A percentile compares a stretch with the other conserved stretches of the same genome.
Conservation (phyloP, 2,329 filamentous ascomycete genomes). For the Cladophialophora chaetospira region DNA sequence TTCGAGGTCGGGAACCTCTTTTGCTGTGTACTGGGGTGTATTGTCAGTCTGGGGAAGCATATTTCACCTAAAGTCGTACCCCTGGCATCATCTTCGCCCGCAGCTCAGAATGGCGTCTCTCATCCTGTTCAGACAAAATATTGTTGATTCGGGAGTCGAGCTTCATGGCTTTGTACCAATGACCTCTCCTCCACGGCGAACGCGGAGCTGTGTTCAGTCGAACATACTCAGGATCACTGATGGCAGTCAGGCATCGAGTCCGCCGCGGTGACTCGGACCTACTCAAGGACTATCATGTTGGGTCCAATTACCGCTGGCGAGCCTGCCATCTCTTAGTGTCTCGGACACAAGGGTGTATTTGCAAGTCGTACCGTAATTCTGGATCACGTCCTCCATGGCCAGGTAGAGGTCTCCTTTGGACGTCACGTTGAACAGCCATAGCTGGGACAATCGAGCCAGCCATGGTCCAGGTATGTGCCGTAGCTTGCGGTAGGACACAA, state of each 20-base stretch:
- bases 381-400: neutral
- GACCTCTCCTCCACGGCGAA: constrained; percentile 6
- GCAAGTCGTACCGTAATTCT: neutral
- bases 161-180: constrained; percentile 20
- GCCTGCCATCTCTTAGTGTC: constrained; percentile 21
- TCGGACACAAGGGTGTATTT: too few relatives aligned
- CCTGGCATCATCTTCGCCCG: constrained; percentile 18
- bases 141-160: constrained; percentile 22
- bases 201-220: constrained; percentile 12
- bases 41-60: neutral
- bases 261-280: neutral
- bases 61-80: constrained; percentile 5
- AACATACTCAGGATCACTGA: constrained; percentile 12
- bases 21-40: constrained; percentile 20
- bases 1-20: constrained; percentile 27
- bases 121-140: constrained; percentile 21
- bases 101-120: constrained; percentile 14
- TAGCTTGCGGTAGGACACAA: constrained; percentile 1
- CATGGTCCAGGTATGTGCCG: neutral
- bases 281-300: constrained; percentile 12
- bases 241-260: neutral
- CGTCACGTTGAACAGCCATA: constrained; percentile 2
- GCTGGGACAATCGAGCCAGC: constrained; percentile 5
- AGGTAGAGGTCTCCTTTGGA: constrained; percentile 1
- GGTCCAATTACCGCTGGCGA: constrained; percentile 18